Evolutionary conservation across 2,329 filamentous ascomycete genomes (phyloP).

Genomic region (Neofusicoccum ribis): DNA sequence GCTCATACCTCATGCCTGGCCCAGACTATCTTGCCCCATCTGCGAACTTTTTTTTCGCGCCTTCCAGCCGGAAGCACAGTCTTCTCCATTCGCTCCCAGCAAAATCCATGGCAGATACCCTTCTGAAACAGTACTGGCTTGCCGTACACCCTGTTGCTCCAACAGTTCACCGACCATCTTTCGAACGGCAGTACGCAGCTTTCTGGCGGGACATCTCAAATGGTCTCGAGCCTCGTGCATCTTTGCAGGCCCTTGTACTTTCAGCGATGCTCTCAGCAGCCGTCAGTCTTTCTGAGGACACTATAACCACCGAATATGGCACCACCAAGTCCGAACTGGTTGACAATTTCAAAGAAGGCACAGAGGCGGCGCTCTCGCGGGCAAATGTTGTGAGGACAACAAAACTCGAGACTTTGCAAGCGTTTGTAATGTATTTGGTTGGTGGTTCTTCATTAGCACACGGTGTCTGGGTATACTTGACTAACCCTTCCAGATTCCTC

Average conservation of each 20-base stretch:
- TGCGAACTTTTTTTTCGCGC: conserved; percentile 66
- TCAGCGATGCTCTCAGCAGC: conserved; percentile 69
- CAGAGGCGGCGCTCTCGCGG: conserved; percentile 66
- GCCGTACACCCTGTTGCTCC: conserved; percentile 68
- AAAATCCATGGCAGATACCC: conserved; percentile 57
- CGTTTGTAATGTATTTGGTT: conserved; percentile 75
- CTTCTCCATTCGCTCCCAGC: conserved; percentile 64
- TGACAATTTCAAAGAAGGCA: conserved; percentile 63
- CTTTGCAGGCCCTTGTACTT: conserved; percentile 69
- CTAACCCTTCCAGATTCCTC: conserved; percentile 56
- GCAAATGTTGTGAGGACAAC: conserved; percentile 72
- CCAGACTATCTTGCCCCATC: conserved; percentile 67
- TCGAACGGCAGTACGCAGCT: conserved; percentile 62
- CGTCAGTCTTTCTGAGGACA: conserved; percentile 63
- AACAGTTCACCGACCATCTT: conserved; percentile 67
- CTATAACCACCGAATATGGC: conserved; percentile 55
- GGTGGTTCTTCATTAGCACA: conserved; percentile 26
- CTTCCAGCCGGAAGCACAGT: conserved; percentile 38
- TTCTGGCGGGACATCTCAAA: conserved; percentile 66
- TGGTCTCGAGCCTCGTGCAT: conserved; percentile 62
- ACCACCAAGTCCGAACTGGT: conserved; percentile 59
- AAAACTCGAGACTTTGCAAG: conserved; percentile 73
- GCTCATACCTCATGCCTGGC: conserved; percentile 62
- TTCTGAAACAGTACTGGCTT: conserved; percentile 67
- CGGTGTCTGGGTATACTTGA: background rate